phyloP scores from a whole-genome alignment of 352 stramenopile genomes.

The Phytophthora pinifolia region DNA sequence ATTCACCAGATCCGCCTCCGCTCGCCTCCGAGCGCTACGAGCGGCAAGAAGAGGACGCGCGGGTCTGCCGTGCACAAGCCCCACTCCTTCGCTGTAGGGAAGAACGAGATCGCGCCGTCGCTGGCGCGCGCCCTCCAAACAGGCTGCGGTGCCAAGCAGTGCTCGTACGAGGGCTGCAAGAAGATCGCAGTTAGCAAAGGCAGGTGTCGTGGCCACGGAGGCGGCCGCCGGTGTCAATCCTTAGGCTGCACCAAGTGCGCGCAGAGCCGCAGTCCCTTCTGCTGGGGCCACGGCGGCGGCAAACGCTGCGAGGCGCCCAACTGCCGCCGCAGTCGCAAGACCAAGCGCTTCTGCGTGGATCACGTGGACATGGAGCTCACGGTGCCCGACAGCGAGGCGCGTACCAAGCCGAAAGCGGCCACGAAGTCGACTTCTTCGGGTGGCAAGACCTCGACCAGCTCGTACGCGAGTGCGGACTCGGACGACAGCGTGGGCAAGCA shows the following conservation, averaged over 20 bases:
- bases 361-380: constrained; percentile 70
- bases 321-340: constrained; percentile 73
- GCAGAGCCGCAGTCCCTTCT: constrained; percentile 75
- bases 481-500: constrained; percentile 50
- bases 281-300: constrained; percentile 71
- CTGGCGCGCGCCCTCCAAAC: constrained; percentile 42
- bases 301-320: constrained; percentile 69
- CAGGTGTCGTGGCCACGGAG: constrained; percentile 69
- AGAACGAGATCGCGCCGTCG: constrained; percentile 41
- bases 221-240: constrained; percentile 65
- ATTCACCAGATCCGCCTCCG: constrained; percentile 21
- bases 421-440: constrained; percentile 6
- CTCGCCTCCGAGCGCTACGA: constrained; percentile 17
- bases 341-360: constrained; percentile 74
- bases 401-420: constrained; percentile 2
- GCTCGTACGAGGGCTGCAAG: constrained; percentile 60
- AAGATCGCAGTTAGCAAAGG: constrained; percentile 80
- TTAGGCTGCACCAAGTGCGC: constrained; percentile 68
- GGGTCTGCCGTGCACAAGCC: constrained; percentile 7
- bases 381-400: constrained; percentile 18
- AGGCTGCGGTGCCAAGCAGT: constrained; percentile 66
- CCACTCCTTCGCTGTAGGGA: constrained; percentile 6
- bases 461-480: constrained; percentile 37
- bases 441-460: constrained; percentile 15
- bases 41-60: constrained; percentile 48